A percentile compares a stretch with the other conserved stretches of the same genome.
Conservation (phyloP, 345 rosid species). For the Gossypium herbaceum region DNA sequence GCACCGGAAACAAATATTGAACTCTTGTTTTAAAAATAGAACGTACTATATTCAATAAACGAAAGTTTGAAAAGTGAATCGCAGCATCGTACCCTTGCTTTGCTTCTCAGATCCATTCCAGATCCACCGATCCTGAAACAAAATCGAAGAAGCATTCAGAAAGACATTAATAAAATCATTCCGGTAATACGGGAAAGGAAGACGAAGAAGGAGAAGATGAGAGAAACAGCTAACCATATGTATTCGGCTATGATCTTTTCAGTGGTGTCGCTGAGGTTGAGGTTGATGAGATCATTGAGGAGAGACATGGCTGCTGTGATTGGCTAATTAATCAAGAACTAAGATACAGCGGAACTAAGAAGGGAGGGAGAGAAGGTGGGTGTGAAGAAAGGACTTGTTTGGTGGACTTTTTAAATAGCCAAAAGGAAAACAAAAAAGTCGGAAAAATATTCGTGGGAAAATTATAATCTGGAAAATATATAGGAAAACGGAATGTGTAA, state of each 20-base stretch:
- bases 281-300: conserved; percentile 63
- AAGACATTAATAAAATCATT: too few species aligned
- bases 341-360: too few species aligned
- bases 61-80: background rate
- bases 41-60: background rate
- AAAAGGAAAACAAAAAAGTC: too few species aligned
- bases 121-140: conserved; percentile 69
- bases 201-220: too few species aligned
- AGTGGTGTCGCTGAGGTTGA: conserved; percentile 52
- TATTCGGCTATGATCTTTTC: conserved; percentile 79
- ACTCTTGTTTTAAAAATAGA: background rate
- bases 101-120: conserved; percentile 75
- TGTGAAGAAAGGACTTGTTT: too few species aligned
- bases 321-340: too few species aligned
- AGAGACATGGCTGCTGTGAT: conserved; percentile 36
- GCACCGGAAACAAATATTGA: background rate
- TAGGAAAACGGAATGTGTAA: too few species aligned
- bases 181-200: too few species aligned
- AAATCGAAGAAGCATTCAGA: background rate
- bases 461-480: too few species aligned
- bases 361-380: too few species aligned
- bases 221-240: conserved; percentile 41
- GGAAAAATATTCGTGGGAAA: too few species aligned
- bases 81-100: conserved; percentile 45
- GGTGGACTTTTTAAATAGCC: too few species aligned